Base-by-base conservation (phyloP, 2,329 filamentous ascomycete genomes). In the Ascochyta rabiei region DNA sequence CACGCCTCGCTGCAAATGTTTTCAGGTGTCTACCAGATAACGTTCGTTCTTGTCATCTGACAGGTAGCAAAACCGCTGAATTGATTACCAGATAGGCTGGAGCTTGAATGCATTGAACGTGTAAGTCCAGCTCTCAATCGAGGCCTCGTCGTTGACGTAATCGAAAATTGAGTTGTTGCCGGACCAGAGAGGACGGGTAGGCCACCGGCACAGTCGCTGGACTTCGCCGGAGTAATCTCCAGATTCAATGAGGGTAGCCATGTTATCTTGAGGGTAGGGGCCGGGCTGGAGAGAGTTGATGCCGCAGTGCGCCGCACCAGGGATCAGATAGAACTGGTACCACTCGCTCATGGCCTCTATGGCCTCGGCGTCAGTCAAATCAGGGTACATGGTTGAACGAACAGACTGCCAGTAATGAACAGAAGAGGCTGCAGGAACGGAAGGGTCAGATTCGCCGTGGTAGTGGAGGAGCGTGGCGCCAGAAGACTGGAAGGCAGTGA, bases 401-500 rank as follows among this genome's bases (percentile, higher is more conserved):
- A 86, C 83, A 3, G 81, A 79, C 48, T 85, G 76, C 70, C 77
- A 81, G 75, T 85, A 86, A 63, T 79, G 81, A 1, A 84, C 78
- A 0, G 82, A 84, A 0, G 81, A 83, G 5, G 76, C 81, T 1
- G 83, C 68, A 1, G 83, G 83, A 56, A 86, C 74, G 6, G 76
- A 79, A 13, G 75, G 68, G 66, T 86, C 84, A 0, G 79, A 80
- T 68, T 86, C 82, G 47, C 83, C 83, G 69, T 86, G 83, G 73
- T 79, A 84, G 67, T 85, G 82, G 10, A 86, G 71, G 4, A 86
- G 69, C 69, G 86, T 86, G 46, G 81, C 83, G 21, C 83, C 83
- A 0, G 74, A 62, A 2, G 72, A 52, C 28, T 80, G 72, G 74
- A 84, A 84, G 8, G 73, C 59, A 0, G 79, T 81, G 0, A 86